A percentile compares a stretch with the other conserved stretches of the same genome.
Evolutionary conservation across 345 rosid species (phyloP).

Genomic region (Rhizophora apiculata): DNA sequence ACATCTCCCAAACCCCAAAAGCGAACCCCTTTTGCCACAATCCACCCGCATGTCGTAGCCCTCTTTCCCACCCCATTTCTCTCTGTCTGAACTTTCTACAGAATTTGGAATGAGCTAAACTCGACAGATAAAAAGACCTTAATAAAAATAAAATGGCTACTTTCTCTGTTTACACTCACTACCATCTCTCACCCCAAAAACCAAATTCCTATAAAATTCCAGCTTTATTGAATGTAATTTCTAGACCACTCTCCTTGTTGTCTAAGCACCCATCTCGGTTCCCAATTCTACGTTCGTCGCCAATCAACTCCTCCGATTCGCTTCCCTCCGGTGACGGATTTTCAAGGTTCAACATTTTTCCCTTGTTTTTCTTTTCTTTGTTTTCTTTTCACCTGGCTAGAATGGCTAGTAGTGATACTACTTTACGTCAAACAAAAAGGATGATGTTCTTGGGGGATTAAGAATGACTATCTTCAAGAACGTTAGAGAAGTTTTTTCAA

Average conservation of each 20-base stretch:
- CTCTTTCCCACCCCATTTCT: neutral
- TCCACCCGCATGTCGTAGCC: neutral
- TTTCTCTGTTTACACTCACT: slow-evolving; percentile 32
- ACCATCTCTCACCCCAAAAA: slow-evolving; percentile 18
- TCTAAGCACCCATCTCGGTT: slow-evolving; percentile 19
- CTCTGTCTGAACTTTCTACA: neutral
- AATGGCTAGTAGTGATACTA: too few species aligned
- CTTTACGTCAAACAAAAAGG: too few species aligned
- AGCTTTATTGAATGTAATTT: slow-evolving; percentile 20
- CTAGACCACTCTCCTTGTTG: slow-evolving; percentile 19
- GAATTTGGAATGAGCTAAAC: neutral
- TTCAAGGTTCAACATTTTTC: slow-evolving; percentile 43
- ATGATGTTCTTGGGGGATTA: too few species aligned
- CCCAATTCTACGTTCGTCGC: slow-evolving; percentile 39
- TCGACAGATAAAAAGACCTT: neutral
- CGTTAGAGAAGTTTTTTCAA: too few species aligned
- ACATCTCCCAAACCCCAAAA: too few species aligned
- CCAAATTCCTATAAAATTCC: slow-evolving; percentile 28
- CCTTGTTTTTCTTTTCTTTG: neutral
- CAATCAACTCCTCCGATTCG: slow-evolving; percentile 25
- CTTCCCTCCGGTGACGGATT: slow-evolving; percentile 45
- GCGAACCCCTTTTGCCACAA: too few species aligned
- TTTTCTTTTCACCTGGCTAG: neutral
- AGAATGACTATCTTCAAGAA: too few species aligned
- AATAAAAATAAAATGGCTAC: slow-evolving; percentile 25